Percentiles rank a stretch among this genome's conserved stretches.
These are phyloP conservation scores for Saccharomycopsis guyanensis DNA, from an alignment of 805 yeast genomes.

Conservation along the genomic window DNA sequence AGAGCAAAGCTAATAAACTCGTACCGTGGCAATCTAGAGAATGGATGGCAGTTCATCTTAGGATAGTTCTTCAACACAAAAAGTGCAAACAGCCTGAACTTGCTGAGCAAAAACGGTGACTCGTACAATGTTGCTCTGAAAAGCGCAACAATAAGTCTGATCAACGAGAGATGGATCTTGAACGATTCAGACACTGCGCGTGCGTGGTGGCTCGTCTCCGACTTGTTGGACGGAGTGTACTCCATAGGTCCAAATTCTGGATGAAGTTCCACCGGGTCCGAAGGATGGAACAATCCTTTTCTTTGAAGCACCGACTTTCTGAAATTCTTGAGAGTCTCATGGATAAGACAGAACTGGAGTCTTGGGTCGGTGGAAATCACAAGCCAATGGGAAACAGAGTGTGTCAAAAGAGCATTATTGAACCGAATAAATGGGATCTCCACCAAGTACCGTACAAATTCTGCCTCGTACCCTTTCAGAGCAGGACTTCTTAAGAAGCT, in stretches of 20 bases:
- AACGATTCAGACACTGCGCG: constrained; percentile 38
- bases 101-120: constrained; percentile 58
- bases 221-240: constrained; percentile 75
- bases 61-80: constrained; percentile 45
- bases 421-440: constrained; percentile 66
- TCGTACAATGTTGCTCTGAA: constrained; percentile 74
- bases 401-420: constrained; percentile 45
- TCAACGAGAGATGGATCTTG: constrained; percentile 64
- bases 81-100: constrained; percentile 55
- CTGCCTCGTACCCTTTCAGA: constrained; percentile 20
- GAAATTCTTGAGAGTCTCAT: constrained; percentile 66
- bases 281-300: constrained; percentile 55
- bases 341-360: constrained; percentile 49
- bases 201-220: constrained; percentile 46
- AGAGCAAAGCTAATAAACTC: constrained; percentile 65
- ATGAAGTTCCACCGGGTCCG: not conserved
- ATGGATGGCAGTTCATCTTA: constrained; percentile 74
- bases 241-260: constrained; percentile 73
- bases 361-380: constrained; percentile 63
- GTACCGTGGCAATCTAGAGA: constrained; percentile 65
- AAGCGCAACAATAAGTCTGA: constrained; percentile 62
- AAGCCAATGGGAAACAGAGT: constrained; percentile 68
- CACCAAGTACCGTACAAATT: constrained; percentile 44
- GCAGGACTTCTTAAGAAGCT: not conserved
- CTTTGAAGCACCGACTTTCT: constrained; percentile 50